phyloP scores from a whole-genome alignment of 352 stramenopile species.

The Phytopythium litorale region DNA sequence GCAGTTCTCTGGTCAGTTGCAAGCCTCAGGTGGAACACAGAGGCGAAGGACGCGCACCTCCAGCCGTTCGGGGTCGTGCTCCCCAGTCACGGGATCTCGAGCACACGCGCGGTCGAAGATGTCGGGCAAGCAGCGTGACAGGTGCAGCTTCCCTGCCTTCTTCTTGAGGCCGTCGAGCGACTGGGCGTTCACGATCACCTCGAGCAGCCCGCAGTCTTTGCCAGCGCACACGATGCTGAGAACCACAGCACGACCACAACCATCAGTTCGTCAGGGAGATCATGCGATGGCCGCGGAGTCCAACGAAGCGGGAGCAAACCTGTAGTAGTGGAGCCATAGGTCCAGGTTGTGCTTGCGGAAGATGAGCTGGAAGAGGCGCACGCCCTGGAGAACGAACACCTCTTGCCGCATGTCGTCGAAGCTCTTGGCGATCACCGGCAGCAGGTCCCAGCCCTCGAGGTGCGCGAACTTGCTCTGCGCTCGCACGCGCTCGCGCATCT shows the following conservation, averaged over 20 bases:
- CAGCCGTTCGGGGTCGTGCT: constrained; percentile 35
- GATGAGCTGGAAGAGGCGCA: constrained; percentile 91
- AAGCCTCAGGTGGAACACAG: not conserved
- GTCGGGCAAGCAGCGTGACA: constrained; percentile 27
- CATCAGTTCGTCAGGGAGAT: not conserved
- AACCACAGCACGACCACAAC: not conserved
- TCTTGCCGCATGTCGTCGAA: constrained; percentile 98
- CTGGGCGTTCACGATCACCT: constrained; percentile 94
- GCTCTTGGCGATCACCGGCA: constrained; percentile 95
- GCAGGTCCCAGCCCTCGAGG: constrained; percentile 81
- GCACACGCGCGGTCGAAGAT: constrained; percentile 54
- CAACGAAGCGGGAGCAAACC: constrained; percentile 10
- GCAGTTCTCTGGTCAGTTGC: not conserved
- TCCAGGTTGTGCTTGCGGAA: constrained; percentile 89
- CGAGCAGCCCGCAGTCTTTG: constrained; percentile 91
- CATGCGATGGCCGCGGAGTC: not conserved
- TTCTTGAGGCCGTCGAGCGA: constrained; percentile 96
- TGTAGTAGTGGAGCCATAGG: constrained; percentile 93
- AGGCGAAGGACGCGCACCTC: constrained; percentile 14
- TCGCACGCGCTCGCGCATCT: constrained; percentile 84
- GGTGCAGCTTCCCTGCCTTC: constrained; percentile 47
- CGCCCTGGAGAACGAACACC: constrained; percentile 94
- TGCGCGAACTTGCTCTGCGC: constrained; percentile 60
- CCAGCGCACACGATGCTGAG: constrained; percentile 90
- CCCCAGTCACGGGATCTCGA: constrained; percentile 31